Conservation (phyloP, 768 basidiomycete genomes). For the Leucocoprinus birnbaumii region DNA sequence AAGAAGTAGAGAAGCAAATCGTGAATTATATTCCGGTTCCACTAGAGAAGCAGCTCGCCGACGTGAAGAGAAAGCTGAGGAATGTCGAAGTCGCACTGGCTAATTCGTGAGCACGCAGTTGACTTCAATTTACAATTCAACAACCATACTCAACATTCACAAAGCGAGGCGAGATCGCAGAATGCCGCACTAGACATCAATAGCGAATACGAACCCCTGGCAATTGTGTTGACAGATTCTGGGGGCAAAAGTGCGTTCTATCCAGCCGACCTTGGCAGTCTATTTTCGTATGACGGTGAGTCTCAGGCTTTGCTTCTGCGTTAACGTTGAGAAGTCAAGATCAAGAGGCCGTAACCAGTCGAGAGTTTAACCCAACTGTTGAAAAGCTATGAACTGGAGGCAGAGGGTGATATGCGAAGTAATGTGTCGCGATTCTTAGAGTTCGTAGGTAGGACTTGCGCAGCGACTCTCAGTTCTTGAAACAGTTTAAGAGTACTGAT, state of each 20-base stretch:
- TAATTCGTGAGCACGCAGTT: constrained; percentile 47
- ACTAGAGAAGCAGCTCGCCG: constrained; percentile 39
- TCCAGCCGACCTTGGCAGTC: constrained; percentile 45
- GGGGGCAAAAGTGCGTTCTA: constrained; percentile 45
- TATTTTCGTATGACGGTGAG: constrained; percentile 55
- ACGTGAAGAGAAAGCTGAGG: constrained; percentile 39
- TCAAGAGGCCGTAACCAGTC: constrained; percentile 25
- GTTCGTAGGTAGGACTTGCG: constrained; percentile 57
- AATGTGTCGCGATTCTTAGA: constrained; percentile 56
- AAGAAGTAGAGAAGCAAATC: constrained; percentile 48
- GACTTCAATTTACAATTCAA: background rate
- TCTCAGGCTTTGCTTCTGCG: background rate
- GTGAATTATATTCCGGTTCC: constrained; percentile 44
- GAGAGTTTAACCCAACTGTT: constrained; percentile 39
- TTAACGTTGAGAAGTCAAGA: background rate
- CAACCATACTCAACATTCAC: too few relatives aligned
- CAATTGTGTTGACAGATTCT: constrained; percentile 43
- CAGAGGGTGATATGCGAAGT: constrained; percentile 35
- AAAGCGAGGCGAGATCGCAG: constrained; percentile 45
- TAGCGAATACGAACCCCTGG: constrained; percentile 43
- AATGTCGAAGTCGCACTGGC: constrained; percentile 40
- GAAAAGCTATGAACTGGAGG: constrained; percentile 46
- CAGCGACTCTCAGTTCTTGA: too few relatives aligned
- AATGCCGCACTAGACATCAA: constrained; percentile 40
- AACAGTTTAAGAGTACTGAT: background rate